Base-by-base conservation (phyloP, 768 basidiomycete genomes). In the Boletus rufocinnamomeus region DNA sequence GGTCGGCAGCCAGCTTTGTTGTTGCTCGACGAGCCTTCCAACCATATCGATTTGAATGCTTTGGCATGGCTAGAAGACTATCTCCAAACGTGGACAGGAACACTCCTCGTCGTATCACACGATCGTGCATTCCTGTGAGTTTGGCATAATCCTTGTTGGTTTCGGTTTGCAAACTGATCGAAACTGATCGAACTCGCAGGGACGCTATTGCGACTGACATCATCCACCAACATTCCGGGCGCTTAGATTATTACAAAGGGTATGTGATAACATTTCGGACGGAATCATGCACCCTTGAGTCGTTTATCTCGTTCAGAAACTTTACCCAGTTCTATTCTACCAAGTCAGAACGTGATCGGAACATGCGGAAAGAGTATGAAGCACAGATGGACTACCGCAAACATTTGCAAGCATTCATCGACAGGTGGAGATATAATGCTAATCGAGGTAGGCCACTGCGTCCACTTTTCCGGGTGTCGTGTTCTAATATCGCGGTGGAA, bases 271-370 rank as follows among this genome's bases (percentile, higher is more conserved):
- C 14, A 7, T 13, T 27, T 59, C 17, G 8, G 38, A 25, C 25
- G 5, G 30, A 34, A 35, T 27, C 9, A 4, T 40, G 51, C 61
- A 30, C 53, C 57, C 11, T 60, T 54, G 44, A 66, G 54, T 30
- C 8, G 10, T 21, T 38, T 32, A 25, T 46, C 43, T 37, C 6
- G n/a, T 44, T 2, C 63, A 93, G 91, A 57, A 98, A 98, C 77
- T 99, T 98, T 75, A 87, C 91, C 1, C 95, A 98, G 72, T 98
- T 99, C 82, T 98, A 99, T 72, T 95, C 96, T 2, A 98, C 96
- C 23, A 98, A 98, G 76, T 91, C 89, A 5, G 97, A 98, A 69
- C 88, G 97, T 28, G 91, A 94, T 65, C 86, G 87, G 58, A 95
- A 95, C 68, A 76, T 95, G 74, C 85, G 85, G 43, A 95, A 94